Percentiles rank a stretch among this genome's conserved stretches.
Conservation (phyloP, 768 basidiomycete genomes). For the Auriscalpium vulgare region DNA sequence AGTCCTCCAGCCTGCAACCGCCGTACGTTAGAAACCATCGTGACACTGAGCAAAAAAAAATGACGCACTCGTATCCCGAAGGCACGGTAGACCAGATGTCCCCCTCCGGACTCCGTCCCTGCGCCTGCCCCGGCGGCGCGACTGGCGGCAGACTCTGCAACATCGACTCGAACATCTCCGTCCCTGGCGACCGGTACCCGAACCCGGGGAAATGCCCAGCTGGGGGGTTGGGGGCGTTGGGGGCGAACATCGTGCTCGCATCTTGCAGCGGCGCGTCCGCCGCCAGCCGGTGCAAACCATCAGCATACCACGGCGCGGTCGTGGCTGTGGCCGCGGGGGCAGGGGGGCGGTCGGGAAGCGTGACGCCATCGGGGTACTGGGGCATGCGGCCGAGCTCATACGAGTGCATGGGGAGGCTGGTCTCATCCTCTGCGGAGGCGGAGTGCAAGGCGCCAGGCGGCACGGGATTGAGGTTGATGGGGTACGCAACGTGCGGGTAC, state of each 20-base stretch:
- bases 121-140: not conserved
- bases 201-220: too few relatives aligned
- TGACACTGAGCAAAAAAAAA: not conserved
- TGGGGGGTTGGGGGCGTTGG: too few relatives aligned
- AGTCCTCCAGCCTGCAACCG: slow-evolving; percentile 9
- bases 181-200: too few relatives aligned
- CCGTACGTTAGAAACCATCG: not conserved
- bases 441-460: not conserved
- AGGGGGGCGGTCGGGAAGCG: too few relatives aligned
- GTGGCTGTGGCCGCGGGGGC: not conserved
- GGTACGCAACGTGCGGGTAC: too few relatives aligned
- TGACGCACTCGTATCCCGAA: slow-evolving; percentile 13
- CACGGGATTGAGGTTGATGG: too few relatives aligned
- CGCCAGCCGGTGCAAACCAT: too few relatives aligned
- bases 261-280: too few relatives aligned
- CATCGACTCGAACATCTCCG: too few relatives aligned
- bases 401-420: slow-evolving; percentile 9
- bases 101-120: not conserved
- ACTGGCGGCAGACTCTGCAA: too few relatives aligned
- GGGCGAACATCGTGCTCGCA: too few relatives aligned
- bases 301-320: too few relatives aligned
- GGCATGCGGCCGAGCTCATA: slow-evolving; percentile 12
- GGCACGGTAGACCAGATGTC: slow-evolving; percentile 13
- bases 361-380: not conserved
- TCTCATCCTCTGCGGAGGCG: not conserved